Percentiles rank a stretch among this genome's conserved stretches.
These are phyloP conservation scores for Nymphaea thermarum DNA, from an alignment of 164 flowering plant species.

Conservation along the genomic window DNA sequence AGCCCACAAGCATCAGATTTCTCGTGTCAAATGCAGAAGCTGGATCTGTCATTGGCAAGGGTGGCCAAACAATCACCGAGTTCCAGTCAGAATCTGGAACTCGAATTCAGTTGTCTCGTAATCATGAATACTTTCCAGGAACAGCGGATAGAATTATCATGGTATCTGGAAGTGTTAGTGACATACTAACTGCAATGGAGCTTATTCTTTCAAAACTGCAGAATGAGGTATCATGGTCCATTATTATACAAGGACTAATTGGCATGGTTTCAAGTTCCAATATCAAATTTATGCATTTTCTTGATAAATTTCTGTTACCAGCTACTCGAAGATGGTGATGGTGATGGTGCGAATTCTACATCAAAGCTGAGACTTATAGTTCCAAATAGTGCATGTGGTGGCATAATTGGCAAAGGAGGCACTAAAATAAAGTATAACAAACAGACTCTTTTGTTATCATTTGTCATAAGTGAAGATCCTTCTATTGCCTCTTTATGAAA, in stretches of 20 bases:
- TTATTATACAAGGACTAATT: too few relatives aligned
- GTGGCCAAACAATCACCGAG: conserved; percentile 90
- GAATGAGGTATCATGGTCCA: conserved; percentile 50
- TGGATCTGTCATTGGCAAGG: conserved; percentile 96
- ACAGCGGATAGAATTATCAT: conserved; percentile 90
- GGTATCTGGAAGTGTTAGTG: conserved; percentile 66
- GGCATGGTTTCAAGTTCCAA: too few relatives aligned
- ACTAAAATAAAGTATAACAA: conserved; percentile 65
- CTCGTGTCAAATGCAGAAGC: conserved; percentile 96
- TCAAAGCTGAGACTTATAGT: conserved; percentile 78
- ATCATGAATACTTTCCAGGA: conserved; percentile 89
- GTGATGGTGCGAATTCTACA: conserved; percentile 55
- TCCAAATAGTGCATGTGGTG: conserved; percentile 89
- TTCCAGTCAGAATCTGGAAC: conserved; percentile 91
- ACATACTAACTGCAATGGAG: conserved; percentile 59
- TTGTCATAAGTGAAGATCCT: too few relatives aligned
- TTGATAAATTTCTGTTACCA: conserved; percentile 7
- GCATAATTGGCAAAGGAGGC: conserved; percentile 96
- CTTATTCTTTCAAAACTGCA: conserved; percentile 64
- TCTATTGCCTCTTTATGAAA: too few relatives aligned
- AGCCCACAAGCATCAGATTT: conserved; percentile 57
- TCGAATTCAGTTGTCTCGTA: conserved; percentile 88
- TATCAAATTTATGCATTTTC: too few relatives aligned
- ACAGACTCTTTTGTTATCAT: too few relatives aligned
- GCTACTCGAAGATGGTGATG: conserved; percentile 69